Evolutionary conservation across 495 filamentous ascomycete species (phyloP), one percentile per base, ranked within the genome.

Genomic region (Hypoxylon perforatum): DNA sequence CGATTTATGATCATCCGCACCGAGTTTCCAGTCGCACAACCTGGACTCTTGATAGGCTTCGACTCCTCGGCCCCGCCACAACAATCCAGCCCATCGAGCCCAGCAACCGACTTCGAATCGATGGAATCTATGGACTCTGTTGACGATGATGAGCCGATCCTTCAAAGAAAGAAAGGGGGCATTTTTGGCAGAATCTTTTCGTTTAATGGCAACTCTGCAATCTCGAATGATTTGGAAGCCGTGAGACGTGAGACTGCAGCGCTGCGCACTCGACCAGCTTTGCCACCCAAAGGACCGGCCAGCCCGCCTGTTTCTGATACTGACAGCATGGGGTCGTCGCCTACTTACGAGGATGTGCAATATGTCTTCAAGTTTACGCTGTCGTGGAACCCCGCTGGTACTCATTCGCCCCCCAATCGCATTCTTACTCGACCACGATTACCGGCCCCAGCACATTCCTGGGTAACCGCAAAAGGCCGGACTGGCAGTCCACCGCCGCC

Each of bases 1-100:
- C 84, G 93, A 54, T 90, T 99, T 54, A 84, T 97, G 54, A 98
- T 99, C 70, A 92, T 97, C 52, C 88, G 93, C 55, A 95, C 91
- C 65, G 95, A 99, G 72, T 79, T 88, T 50, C 86, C 87, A 53
- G 73, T 85, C 25, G 67, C 77, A 9, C 85, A 88, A 30, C 83
- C 84, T 14, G 73, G 76, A 18, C 71, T 83, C 2, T 63, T 75
- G 19, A 57, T 77, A 6, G 75, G 71, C 5, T 83, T 84, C 48
- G 80, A 82, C 59, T 71, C 77, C 14, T 75, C 78, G 42, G 17
- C 60, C 46, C 30, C 69, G 17, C 57, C 54, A 5, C 36, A 39
- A 8, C 72, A 70, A 41, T 38, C 45, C 30, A 57, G 58, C 23
- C 10, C 54, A 14, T 47, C 59, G 12, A 52, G 15, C n/a, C 72